These are phyloP conservation scores for Castanea sativa DNA, from an alignment of 306 rosid species.

Conservation along the genomic window DNA sequence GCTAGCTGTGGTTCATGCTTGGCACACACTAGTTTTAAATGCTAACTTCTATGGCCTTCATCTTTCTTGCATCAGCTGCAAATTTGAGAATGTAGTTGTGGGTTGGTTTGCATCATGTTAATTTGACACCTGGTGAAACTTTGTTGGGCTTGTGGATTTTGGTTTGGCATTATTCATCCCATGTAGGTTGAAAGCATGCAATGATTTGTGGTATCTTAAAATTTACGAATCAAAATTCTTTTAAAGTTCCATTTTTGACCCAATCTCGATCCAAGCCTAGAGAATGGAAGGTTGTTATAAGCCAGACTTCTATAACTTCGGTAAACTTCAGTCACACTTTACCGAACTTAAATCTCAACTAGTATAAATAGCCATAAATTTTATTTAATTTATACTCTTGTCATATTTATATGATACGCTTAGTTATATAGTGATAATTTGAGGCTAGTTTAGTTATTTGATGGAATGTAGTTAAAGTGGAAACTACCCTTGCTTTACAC, in stretches of 20 bases:
- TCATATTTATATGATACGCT: neutral
- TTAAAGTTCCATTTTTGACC: neutral
- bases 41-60: constrained; percentile 4
- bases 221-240: neutral
- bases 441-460: constrained; percentile 22
- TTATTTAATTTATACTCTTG: neutral
- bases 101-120: constrained; percentile 8
- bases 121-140: neutral
- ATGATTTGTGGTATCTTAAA: neutral
- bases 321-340: neutral
- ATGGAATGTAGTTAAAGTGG: neutral
- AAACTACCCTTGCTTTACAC: constrained; percentile 2
- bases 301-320: neutral
- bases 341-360: neutral
- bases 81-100: constrained; percentile 8
- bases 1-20: constrained; percentile 12
- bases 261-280: neutral
- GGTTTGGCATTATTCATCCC: neutral
- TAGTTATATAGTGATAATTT: constrained; percentile 1
- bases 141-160: neutral
- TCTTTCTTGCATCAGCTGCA: constrained; percentile 18
- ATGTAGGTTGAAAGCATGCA: neutral
- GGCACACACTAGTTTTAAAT: constrained; percentile 1
- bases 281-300: neutral
- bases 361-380: neutral